Evolutionary conservation across 73 alveolate species (phyloP).

Genomic region (Blepharisma japonicum): DNA sequence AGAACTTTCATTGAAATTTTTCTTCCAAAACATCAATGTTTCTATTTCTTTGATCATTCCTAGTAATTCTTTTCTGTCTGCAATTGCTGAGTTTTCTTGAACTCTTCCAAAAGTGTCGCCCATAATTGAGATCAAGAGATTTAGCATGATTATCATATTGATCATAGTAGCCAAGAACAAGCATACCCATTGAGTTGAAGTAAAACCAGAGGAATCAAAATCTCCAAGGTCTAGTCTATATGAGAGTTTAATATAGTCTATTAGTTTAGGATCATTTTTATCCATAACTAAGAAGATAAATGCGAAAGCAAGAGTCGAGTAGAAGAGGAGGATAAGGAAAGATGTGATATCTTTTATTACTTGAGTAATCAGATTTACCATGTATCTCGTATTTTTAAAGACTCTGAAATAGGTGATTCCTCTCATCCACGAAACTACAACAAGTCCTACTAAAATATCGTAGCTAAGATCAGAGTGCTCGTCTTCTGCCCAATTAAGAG

Average conservation of each 20-base stretch:
- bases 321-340: background rate
- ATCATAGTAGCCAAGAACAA: slow-evolving; percentile 17
- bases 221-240: slow-evolving; percentile 1
- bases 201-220: background rate
- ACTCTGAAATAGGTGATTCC: slow-evolving; percentile 11
- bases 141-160: background rate
- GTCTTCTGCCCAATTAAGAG: too few species aligned
- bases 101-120: slow-evolving; percentile 13
- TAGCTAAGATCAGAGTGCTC: background rate
- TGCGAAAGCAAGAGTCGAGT: slow-evolving; percentile 7
- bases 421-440: slow-evolving; percentile 6
- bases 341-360: background rate
- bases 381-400: background rate
- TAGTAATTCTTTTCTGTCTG: slow-evolving; percentile 20
- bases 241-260: background rate
- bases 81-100: background rate
- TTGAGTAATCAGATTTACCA: background rate
- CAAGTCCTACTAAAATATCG: background rate
- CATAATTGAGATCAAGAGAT: slow-evolving; percentile 3
- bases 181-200: background rate
- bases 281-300: background rate
- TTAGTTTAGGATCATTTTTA: background rate
- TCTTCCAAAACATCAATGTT: background rate
- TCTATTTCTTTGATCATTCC: background rate
- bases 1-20: too few species aligned